Evolutionary conservation across 192 early-diverging fungal genomes (phyloP).

Genomic region (Coemansia sp.): DNA sequence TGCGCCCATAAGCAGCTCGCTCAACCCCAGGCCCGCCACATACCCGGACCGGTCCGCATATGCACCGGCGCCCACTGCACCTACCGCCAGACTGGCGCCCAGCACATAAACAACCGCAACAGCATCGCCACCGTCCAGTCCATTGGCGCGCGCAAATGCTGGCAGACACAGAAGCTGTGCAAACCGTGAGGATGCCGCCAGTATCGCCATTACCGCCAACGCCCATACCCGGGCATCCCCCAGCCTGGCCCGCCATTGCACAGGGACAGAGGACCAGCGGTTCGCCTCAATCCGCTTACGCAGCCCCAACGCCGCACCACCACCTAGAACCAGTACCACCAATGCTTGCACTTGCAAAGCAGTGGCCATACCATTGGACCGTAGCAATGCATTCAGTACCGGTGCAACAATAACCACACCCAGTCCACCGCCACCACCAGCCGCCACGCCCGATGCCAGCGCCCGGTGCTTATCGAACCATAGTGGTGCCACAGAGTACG

Average conservation of each 20-base stretch:
- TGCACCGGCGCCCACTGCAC: constrained; percentile 17
- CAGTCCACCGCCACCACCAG: constrained; percentile 49
- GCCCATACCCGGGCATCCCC: constrained; percentile 15
- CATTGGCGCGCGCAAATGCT: constrained; percentile 17
- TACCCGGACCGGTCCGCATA: constrained; percentile 25
- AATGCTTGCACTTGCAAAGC: constrained; percentile 32
- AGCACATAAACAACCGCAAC: constrained; percentile 24
- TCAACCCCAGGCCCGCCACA: constrained; percentile 29
- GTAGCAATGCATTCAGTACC: constrained; percentile 34
- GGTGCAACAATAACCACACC: constrained; percentile 51
- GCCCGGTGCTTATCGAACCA: constrained; percentile 57
- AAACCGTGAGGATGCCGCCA: constrained; percentile 24
- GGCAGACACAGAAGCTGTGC: constrained; percentile 38
- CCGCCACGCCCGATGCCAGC: constrained; percentile 45
- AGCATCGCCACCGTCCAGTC: constrained; percentile 1
- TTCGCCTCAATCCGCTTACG: constrained; percentile 14
- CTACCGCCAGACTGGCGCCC: constrained; percentile 13
- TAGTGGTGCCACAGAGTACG: constrained; percentile 51
- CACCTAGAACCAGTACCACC: constrained; percentile 23
- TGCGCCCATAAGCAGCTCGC: constrained; percentile 22
- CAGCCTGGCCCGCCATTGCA: constrained; percentile 10
- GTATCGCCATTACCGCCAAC: constrained; percentile 24
- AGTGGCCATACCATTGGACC: constrained; percentile 34
- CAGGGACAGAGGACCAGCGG: background rate
- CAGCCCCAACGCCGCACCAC: constrained; percentile 12